Base-by-base conservation (phyloP, 78 protist genomes). In the Dictyostelium purpureum region DNA sequence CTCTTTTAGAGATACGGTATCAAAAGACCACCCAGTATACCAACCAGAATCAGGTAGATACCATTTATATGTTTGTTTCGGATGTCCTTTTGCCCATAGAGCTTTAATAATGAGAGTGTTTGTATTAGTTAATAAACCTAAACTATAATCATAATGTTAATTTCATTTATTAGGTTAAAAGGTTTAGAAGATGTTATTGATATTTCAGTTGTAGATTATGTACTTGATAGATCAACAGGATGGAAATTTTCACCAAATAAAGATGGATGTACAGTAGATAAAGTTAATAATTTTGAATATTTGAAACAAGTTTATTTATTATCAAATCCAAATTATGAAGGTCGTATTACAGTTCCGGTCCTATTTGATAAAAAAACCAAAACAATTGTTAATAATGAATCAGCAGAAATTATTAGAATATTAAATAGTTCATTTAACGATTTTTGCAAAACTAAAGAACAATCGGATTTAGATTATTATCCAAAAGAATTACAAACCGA, bases 301-400 rank as follows among this genome's bases (percentile, higher is more conserved):
- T 31, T 56, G 0, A 52, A 38, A 26, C 73, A 80, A n/a, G 28
- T 69, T 6, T 71, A 80, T 43, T 18, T 87, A 12, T 49, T 47
- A 59, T 21, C 38, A n/a, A 65, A 79, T 37, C 63, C 81, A 5
- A 45, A 95, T 43, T 81, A 78, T 5, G 63, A 26, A 4, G 97
- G 94, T 11, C 47, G 56, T 2, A 57, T 38, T 59, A 89, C 99
- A 35, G 96, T 95, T 16, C 99, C 99, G 2, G 69, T 98, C 12
- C 96, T 98, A 16, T 97, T 43, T 69, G 98, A 97, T 71, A 95
- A 71, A 40, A 52, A 90, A 73, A 79, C 71, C 2, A 76, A 74
- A 16, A 52, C 26, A 2, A 95, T 97, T 71, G 99, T 98, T 16
- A 96, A 95, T 88, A 98, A 97, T 81, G 99, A 98, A 51, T 85